These are phyloP conservation scores for Podospora fimiseda DNA, from an alignment of 495 filamentous ascomycete genomes.

Conservation along the genomic window DNA sequence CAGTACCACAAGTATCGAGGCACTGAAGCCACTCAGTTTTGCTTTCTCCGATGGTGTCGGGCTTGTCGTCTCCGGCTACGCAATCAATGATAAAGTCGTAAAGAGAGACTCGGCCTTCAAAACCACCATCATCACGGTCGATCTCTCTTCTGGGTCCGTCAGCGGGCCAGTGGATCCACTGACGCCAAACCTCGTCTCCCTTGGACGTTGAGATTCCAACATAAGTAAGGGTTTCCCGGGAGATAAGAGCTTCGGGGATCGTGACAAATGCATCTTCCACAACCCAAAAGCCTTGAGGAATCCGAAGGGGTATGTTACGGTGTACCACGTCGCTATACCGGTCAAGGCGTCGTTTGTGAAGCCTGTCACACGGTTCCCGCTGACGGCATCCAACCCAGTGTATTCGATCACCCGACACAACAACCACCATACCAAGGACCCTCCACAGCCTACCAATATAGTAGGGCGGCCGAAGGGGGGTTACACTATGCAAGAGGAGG, in stretches of 20 bases:
- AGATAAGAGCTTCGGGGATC: neutral
- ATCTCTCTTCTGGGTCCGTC: neutral
- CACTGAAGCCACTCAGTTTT: neutral
- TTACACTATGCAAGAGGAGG: too few species aligned
- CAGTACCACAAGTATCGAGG: neutral
- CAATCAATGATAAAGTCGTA: neutral
- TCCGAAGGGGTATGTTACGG: too few species aligned
- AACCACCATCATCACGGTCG: neutral
- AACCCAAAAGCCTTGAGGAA: too few species aligned
- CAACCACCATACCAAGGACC: too few species aligned
- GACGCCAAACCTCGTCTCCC: neutral
- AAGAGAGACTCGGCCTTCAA: neutral
- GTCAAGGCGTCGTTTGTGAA: too few species aligned
- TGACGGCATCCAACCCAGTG: too few species aligned
- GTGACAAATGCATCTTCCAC: neutral
- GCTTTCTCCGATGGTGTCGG: neutral
- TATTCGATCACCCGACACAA: too few species aligned
- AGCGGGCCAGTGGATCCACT: neutral
- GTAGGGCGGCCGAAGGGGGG: too few species aligned
- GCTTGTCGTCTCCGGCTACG: neutral
- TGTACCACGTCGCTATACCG: too few species aligned
- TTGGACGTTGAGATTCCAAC: neutral
- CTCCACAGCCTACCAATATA: too few species aligned
- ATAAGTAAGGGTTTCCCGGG: neutral
- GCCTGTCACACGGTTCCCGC: too few species aligned